Evolutionary conservation across 495 filamentous ascomycete genomes (phyloP), one percentile per base, ranked within the genome.

Genomic region (Talaromyces liani): DNA sequence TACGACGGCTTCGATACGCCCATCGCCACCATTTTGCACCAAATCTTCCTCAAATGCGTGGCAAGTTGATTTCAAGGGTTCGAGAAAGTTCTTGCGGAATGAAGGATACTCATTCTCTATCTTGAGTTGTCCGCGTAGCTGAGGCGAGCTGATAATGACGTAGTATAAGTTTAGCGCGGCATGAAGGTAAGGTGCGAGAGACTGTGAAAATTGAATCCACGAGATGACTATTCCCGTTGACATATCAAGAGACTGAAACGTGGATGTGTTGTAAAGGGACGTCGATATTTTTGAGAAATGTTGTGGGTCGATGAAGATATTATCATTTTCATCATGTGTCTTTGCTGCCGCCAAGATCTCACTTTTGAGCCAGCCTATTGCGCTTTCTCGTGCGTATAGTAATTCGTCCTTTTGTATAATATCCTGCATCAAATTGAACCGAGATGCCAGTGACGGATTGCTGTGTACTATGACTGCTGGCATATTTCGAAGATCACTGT

Each of bases 311-410:
- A 69, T 65, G 68, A 78, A 72, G 18, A 73, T 61, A 39, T 63
- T 72, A 25, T 64, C 62, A 25, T 68, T 60, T 14, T 55, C 47
- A 20, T 56, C 27, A 58, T 27, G 36, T 56, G 22, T 33, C 22
- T 54, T 55, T 47, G 60, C 20, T 20, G 24, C 24, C 24, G 76
- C 73, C 14, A 93, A 76, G 2, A 93, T 83, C 71, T 97, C 93
- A 58, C 92, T 87, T 70, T 92, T 93, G 4, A 97, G 76, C 90
- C 95, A 97, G 25, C 84, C 82, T 10, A 98, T 83, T 0, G 93
- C 92, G 61, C 85, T 87, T 14, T 88, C 92, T 66, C 91, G 92
- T 53, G 94, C 81, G 2, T 88, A 83, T 25, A 86, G 91, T 6
- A 88, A 87, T 8, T 65, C 63, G 66, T 88, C 90, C 65, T 96